Conservation (phyloP, 345 rosid species). For the Hibiscus mutabilis region DNA sequence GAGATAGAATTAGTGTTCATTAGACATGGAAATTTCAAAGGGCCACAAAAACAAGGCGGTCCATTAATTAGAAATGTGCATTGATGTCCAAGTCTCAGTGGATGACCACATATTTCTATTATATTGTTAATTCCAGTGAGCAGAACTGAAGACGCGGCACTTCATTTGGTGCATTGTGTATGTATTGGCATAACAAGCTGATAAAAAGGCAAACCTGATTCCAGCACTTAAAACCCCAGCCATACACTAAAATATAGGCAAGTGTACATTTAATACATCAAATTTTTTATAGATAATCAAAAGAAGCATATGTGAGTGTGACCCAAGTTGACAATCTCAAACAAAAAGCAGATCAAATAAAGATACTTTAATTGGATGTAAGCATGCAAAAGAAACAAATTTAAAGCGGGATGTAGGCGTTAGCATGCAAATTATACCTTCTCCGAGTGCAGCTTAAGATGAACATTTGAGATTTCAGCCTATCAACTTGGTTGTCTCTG, state of each 20-base stretch:
- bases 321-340: neutral
- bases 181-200: neutral
- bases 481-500: slow-evolving; percentile 84
- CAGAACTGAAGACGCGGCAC: neutral
- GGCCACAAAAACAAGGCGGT: neutral
- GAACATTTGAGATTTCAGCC: slow-evolving; percentile 61
- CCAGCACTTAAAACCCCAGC: neutral
- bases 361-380: neutral
- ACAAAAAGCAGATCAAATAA: neutral
- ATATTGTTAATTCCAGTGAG: neutral
- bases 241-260: neutral
- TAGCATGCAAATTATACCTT: slow-evolving; percentile 35
- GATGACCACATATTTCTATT: neutral
- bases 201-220: neutral
- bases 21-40: neutral
- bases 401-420: neutral
- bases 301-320: neutral
- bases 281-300: neutral
- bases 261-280: neutral
- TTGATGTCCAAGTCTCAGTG: neutral
- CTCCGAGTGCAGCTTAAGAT: slow-evolving; percentile 80
- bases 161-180: neutral
- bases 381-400: neutral
- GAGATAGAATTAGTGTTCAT: too few species aligned
- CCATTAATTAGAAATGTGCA: neutral